Evolutionary conservation across 345 rosid species (phyloP), one percentile per base, ranked within the genome.

Genomic region (Turnera subulata): DNA sequence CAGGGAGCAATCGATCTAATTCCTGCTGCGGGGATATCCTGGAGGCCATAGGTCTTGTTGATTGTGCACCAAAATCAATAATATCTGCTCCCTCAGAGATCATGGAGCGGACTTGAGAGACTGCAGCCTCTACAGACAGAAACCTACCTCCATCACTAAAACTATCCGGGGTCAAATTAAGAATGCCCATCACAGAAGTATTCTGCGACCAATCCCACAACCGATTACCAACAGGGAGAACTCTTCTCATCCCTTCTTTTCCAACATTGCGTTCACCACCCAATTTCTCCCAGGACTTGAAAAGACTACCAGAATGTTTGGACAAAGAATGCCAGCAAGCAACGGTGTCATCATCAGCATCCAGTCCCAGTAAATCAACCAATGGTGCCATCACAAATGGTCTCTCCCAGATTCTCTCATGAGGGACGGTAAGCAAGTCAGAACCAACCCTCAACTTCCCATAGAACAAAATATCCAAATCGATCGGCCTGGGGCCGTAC

Each of bases 91-190:
- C 96, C 46, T 79, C 89, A 0, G 79, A 74, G 53, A 92, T 56
- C 98, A 93, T 85, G 25, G 61, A 68, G 5, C 74, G 76, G 39
- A 82, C 91, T 58, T 65, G 90, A 69, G 90, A 87, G 70, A 87
- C 76, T 1, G 86, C 94, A 74, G 81, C 77, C 46, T 87, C 87
- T 46, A 78, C 65, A 1, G 85, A 78, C 35, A 70, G 82, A 65
- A 83, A 87, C 55, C 63, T 79, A 17, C 97, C 97, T 39, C 96
- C 99, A 50, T 93, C 96, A 39, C 99, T 87, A 37, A 93, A 93
- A 78, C 99, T 93, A 63, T 93, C 97, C 4, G 96, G 97, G 6
- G 97, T 93, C 58, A 89, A 68, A 79, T 89, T 93, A 69, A 93
- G 86, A 50, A 93, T 67, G 46, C 99, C 99, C 99, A 85, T 89